Percentiles rank a stretch among this genome's conserved stretches.
These are phyloP conservation scores for Dactylellina drechsleri DNA, from an alignment of 2,329 filamentous ascomycete species.

Conservation along the genomic window DNA sequence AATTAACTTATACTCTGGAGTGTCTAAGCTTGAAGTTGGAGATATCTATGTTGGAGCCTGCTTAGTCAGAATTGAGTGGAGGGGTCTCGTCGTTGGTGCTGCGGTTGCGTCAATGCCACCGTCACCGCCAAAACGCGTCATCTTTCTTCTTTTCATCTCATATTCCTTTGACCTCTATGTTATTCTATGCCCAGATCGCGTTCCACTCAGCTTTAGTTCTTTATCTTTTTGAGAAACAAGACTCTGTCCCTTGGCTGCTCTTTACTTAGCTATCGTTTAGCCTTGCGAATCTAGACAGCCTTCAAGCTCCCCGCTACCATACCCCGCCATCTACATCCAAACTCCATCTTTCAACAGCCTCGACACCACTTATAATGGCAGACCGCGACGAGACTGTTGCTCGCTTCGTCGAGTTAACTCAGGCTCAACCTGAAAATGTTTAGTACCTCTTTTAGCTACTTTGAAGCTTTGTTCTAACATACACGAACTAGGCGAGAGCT, in stretches of 20 bases:
- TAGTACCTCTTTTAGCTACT: constrained; percentile 3
- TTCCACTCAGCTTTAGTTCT: too few species aligned
- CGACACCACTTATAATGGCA: constrained; percentile 31
- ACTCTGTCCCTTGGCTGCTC: too few species aligned
- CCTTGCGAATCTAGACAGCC: neutral
- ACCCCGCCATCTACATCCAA: constrained; percentile 39
- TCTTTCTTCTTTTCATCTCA: neutral
- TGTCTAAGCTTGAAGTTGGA: too few species aligned
- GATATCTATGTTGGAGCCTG: neutral
- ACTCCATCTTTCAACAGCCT: constrained; percentile 16
- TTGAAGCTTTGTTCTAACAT: constrained; percentile 8
- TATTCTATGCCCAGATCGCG: neutral
- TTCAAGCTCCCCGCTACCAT: constrained; percentile 22
- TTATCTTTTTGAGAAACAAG: neutral
- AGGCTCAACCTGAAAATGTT: constrained; percentile 56
- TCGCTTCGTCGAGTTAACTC: constrained; percentile 54
- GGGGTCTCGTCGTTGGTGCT: neutral
- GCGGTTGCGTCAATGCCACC: neutral
- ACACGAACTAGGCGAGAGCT: constrained; percentile 69
- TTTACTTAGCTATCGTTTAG: too few species aligned
- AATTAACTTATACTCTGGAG: too few species aligned
- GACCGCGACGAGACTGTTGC: constrained; percentile 44
- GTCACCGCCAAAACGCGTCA: neutral
- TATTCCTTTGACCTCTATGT: neutral
- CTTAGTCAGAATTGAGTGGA: neutral